Percentiles rank a stretch among this genome's conserved stretches.
These are phyloP conservation scores for Quercus lobata DNA, from an alignment of 331 rosid species.

Conservation along the genomic window DNA sequence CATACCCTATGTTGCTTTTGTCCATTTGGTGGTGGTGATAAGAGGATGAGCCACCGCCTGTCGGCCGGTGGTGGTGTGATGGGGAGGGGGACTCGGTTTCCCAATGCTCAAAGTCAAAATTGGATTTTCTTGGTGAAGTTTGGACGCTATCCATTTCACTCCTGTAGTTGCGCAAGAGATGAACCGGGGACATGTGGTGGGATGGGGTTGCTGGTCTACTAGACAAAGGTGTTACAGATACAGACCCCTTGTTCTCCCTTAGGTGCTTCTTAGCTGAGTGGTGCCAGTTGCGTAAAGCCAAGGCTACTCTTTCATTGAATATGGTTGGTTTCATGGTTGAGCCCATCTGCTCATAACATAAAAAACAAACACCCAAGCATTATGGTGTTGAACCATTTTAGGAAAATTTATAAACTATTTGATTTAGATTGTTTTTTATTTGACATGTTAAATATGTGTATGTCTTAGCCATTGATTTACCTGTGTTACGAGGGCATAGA, in stretches of 20 bases:
- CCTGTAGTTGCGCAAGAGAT: conserved; percentile 51
- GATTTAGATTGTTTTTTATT: no score
- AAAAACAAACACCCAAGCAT: not conserved
- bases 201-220: conserved; percentile 53
- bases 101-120: conserved; percentile 28
- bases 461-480: conserved; percentile 20
- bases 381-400: not conserved
- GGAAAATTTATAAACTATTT: not conserved
- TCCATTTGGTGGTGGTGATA: conserved; percentile 29
- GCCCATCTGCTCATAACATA: conserved; percentile 50
- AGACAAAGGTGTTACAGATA: conserved; percentile 45
- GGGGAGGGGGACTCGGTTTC: conserved; percentile 41
- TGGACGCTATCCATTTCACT: conserved; percentile 49
- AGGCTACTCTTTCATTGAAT: conserved; percentile 74
- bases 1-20: conserved; percentile 12
- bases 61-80: conserved; percentile 19
- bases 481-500: conserved; percentile 91
- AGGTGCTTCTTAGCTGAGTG: conserved; percentile 62
- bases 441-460: no score
- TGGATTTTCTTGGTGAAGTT: conserved; percentile 33
- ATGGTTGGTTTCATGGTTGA: conserved; percentile 77
- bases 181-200: conserved; percentile 51
- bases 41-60: conserved; percentile 7
- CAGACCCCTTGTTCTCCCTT: conserved; percentile 46
- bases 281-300: conserved; percentile 80